Evolutionary conservation across 2,329 filamentous ascomycete genomes (phyloP).

Genomic region (Pseudogymnoascus sp.): DNA sequence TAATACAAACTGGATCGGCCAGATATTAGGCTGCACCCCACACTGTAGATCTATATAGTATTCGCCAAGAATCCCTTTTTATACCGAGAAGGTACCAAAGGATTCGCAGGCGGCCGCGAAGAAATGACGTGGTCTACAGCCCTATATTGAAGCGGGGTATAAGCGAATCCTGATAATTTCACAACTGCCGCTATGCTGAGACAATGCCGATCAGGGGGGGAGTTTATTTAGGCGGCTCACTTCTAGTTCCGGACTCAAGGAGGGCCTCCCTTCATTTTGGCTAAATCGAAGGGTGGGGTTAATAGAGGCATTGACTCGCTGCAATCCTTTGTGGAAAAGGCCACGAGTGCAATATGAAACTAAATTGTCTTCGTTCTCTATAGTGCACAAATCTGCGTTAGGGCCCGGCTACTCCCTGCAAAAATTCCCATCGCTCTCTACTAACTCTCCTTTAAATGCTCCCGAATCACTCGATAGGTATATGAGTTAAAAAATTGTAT

Average conservation of each 20-base stretch:
- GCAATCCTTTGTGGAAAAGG: not conserved
- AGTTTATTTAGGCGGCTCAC: constrained; percentile 21
- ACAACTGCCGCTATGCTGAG: not conserved
- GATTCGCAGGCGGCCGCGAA: not conserved
- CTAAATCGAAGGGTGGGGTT: not conserved
- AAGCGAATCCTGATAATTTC: not conserved
- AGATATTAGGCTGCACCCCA: not conserved
- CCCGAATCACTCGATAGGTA: no score
- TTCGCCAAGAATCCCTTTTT: no score
- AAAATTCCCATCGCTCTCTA: no score
- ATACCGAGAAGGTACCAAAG: not conserved
- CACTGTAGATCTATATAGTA: not conserved
- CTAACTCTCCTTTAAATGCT: no score
- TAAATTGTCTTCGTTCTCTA: not conserved
- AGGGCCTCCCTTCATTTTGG: not conserved
- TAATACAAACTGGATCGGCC: not conserved
- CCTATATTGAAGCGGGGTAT: not conserved
- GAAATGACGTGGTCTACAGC: not conserved
- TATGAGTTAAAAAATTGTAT: no score
- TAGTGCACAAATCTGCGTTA: no score
- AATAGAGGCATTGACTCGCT: not conserved
- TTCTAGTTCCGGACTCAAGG: not conserved
- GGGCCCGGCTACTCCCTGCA: no score
- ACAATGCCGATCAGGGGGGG: not conserved
- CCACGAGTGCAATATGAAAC: not conserved